Evolutionary conservation across 2,329 filamentous ascomycete species (phyloP), one percentile per base, ranked within the genome.

Genomic region (Calycina herbarum): DNA sequence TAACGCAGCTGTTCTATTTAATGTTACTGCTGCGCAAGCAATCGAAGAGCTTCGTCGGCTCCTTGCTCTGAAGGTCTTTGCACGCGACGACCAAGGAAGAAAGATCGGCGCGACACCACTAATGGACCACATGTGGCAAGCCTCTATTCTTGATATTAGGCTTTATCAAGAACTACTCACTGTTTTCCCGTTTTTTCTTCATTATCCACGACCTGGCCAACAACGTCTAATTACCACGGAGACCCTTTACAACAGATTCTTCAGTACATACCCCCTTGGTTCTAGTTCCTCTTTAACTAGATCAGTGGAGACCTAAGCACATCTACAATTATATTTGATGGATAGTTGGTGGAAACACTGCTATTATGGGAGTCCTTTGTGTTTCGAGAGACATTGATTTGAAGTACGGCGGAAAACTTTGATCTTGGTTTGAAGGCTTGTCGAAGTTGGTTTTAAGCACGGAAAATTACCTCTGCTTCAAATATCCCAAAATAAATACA

Each of bases 21-120:
- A 31, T 2, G 15, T 57, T 29, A 29, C 24, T 7, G 3, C 5
- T n/a, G 24, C 17, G 5, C 54, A 29, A 33, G 54, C 54, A 0
- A n/a, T 57, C 24, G 29, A 33, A n/a, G 54, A 57, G 27, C 15
- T 61, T 33, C 24, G 38, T 45, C 59, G 59, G 29, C 42, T 48
- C 29, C 59, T 48, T 24, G 59, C 59, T 31, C 29, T 31, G 10
- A 31, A 42, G 27, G 10, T 27, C 29, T 48, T 20, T 31, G 29
- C 42, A 35, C 2, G 31, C 5, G 54, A 57, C 6, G 10, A 57
- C 3, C 15, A 57, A 13, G 54, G 24, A 6, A 33, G 29, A 33
- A 17, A 11, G 8, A n/a, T 57, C 3, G 11, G 54, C 20, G 20
- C 54, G 5, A 57, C 54, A 29, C 11, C 27, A 29, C 29, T 57